Base-by-base conservation (phyloP, 1,139 yeast genomes). In the Geotrichum cucujoidarum region DNA sequence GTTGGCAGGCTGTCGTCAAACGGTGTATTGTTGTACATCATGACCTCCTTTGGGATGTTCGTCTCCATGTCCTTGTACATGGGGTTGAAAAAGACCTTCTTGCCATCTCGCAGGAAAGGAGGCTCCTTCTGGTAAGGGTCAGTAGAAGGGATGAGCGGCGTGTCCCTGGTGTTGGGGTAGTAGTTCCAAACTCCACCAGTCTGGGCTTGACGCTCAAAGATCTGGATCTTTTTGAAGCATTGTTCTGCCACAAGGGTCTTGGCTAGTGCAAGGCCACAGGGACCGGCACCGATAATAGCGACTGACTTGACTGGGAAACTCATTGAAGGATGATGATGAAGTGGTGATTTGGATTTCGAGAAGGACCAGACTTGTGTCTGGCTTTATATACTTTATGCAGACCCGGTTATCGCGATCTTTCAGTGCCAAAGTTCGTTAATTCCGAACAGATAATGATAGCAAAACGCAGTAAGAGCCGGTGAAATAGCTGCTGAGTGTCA, bases 211-310 rank as follows among this genome's bases (percentile, higher is more conserved):
- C 75, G 73, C 57, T 79, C 85, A 55, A 72, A 78, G 2, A 74
- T 74, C 47, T 71, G 72, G 53, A 80, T 67, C 40, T 61, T 63
- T 22, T 67, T 64, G 54, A 78, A 77, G 11, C 63, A 58, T 3
- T 65, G 60, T 54, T 77, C 81, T 10, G 69, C 70, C 3, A 73
- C 50, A 18, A 81, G 65, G 0, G 84, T 80, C 54, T 76, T 76
- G 10, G 81, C 71, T 7, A 77, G 63, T 1, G 78, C 82, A 4
- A 81, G 71, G 4, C 88, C 89, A 45, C 79, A 72, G 0, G 89
- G 87, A 0, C 90, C 90, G 7, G 78, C 85, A 2, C 90, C 89
- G 34, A 81, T 56, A 10, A 64, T 55, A 1, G 64, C 65, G 4
- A 60, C 50, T 17, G 46, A 27, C 21, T 43, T 42, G 22, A 49